Base-by-base conservation (phyloP, 768 basidiomycete species). In the Termitomyces sp. region DNA sequence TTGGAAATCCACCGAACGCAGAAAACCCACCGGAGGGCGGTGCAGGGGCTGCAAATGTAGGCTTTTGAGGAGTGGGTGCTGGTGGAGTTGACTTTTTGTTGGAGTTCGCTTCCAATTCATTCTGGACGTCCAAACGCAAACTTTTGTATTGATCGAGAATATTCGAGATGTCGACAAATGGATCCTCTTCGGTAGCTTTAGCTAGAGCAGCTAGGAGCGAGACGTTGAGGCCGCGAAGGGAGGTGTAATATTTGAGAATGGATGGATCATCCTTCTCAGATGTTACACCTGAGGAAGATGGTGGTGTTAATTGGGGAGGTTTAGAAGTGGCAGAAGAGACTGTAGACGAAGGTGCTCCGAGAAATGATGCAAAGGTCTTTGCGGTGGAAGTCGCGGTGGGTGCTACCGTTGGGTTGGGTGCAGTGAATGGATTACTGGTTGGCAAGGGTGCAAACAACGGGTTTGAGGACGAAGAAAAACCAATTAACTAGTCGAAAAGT, bases 161-260 rank as follows among this genome's bases (percentile, higher is more conserved):
- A 29, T 71, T 66, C n/a, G 77, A 69, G 11, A 89, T 64, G 57
- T 91, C 86, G n/a, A 70, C 65, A 65, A 90, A 91, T 2, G 89
- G 85, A 68, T 91, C 88, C 15, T 77, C 71, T 46, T 86, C 81
- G 20, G 88, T 73, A 20, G 81, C 79, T 55, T 79, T 78, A 29
- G 79, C 73, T 51, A 89, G 66, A 13, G 80, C 76, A n/a, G 78
- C 71, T 22, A 87, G 65, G 56, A 91, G 73, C 2, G 86, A 88
- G 32, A 78, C 68, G 62, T 91, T 91, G 39, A 91, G 76, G 13
- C 88, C 89, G 33, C 89, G 84, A n/a, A 91, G 77, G 23, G 83
- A 80, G 38, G 72, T 80, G 70, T 83, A 89, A 64, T 85, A 89
- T 50, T 81, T 80, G 15, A 82, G 60, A 33, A 77, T 74, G 15